Evolutionary conservation across 2,329 filamentous ascomycete genomes (phyloP), one percentile per base, ranked within the genome.

Genomic region (Zasmidium citrigriseum): DNA sequence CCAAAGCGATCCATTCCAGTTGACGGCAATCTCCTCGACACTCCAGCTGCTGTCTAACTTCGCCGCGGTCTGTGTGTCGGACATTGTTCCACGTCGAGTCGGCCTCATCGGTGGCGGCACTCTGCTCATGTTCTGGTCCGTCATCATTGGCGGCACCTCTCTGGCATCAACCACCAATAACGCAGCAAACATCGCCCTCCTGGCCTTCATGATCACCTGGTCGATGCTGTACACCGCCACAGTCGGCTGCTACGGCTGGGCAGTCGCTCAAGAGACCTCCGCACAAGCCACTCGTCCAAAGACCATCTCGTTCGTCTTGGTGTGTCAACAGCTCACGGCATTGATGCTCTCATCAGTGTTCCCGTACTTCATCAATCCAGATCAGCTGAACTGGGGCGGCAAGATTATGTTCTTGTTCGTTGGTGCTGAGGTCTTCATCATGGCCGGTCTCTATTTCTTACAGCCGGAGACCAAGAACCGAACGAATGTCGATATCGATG

Each of bases 391-490:
- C 56, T 75, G 73, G 73, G 73, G 73, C 0, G 73, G 73, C 27
- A 76, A 70, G 59, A 65, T 75, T 57, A 74, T 75, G 71, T 75
- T 75, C 47, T 16, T 75, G 22, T 75, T 75, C 52, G 73, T 73
- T 4, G 71, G 60, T 0, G 72, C 72, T 0, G 73, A 75, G 61
- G 54, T 73, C 1, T 65, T 75, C 23, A 73, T 75, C 20, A 66
- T 75, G 4, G 60, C 54, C 1, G 58, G 49, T 0, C 58, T 75
- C 2, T 75, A 69, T 25, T 72, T 72, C 62, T 68, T 74, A 57
- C 73, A 75, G 59, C 73, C 73, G 3, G 73, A 75, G 68, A 75
- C 73, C 0, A 75, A 75, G 70, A 75, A 75, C 64, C 67, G 73
- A 21, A 74, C 70, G 1, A 72, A 74, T 14, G 63, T 69, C 9